A percentile compares a stretch with the other conserved stretches of the same genome.
These are phyloP conservation scores for Mortierella claussenii DNA, from an alignment of 192 early-diverging fungal genomes.

Conservation along the genomic window DNA sequence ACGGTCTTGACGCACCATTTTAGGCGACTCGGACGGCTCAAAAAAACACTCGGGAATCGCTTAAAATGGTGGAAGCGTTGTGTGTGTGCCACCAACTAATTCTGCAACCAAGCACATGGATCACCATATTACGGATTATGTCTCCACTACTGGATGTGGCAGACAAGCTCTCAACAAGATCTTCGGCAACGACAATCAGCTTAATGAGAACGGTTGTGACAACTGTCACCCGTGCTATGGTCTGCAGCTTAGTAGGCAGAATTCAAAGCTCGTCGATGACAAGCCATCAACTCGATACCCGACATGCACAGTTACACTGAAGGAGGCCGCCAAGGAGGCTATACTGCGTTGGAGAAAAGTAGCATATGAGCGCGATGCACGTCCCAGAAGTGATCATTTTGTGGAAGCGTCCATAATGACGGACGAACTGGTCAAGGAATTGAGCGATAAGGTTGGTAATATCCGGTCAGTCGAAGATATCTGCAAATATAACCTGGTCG, in stretches of 20 bases:
- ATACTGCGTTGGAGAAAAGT: conserved; percentile 3
- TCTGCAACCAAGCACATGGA: not conserved
- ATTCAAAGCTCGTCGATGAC: not conserved
- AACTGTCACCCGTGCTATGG: conserved; percentile 2
- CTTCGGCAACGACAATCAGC: conserved; percentile 1
- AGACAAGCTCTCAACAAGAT: conserved; percentile 1
- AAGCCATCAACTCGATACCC: not conserved
- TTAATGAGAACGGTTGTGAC: conserved; percentile 14
- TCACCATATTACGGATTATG: not conserved
- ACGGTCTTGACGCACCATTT: too few relatives aligned
- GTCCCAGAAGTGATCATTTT: too few relatives aligned
- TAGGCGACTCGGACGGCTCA: too few relatives aligned
- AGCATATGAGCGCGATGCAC: not conserved
- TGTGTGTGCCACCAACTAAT: conserved; percentile 1
- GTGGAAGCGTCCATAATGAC: not conserved
- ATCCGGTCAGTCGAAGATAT: not conserved
- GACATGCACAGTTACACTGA: not conserved
- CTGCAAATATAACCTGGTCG: not conserved
- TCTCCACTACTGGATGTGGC: conserved; percentile 8
- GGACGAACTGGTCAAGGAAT: not conserved
- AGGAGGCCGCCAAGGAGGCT: conserved; percentile 1
- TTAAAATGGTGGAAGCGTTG: too few relatives aligned
- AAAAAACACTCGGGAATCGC: not conserved
- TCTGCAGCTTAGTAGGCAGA: not conserved
- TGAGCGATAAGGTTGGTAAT: not conserved